These are phyloP conservation scores for Saccharomycopsis hybrid DNA, from an alignment of 1,139 yeast species.

Conservation along the genomic window DNA sequence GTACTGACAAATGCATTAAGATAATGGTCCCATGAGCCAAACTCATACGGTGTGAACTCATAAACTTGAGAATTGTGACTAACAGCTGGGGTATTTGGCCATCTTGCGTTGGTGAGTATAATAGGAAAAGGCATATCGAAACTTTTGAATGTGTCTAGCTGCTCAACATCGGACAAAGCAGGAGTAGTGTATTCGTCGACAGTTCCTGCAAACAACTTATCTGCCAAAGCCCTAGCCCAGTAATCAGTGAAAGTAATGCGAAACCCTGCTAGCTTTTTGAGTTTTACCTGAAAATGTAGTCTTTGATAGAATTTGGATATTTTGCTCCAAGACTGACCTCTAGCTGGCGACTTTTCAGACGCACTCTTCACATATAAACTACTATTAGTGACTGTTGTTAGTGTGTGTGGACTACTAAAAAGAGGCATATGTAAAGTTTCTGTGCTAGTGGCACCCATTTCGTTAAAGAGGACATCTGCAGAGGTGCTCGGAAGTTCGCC, in stretches of 20 bases:
- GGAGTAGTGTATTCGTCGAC: slow-evolving; percentile 27
- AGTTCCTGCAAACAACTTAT: slow-evolving; percentile 37
- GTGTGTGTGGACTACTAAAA: too few relatives aligned
- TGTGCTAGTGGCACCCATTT: too few relatives aligned
- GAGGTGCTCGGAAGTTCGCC: too few relatives aligned
- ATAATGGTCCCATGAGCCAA: slow-evolving; percentile 60
- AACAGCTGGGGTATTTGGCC: slow-evolving; percentile 27
- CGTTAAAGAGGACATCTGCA: too few relatives aligned
- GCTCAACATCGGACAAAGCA: slow-evolving; percentile 34
- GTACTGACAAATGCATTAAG: slow-evolving; percentile 46
- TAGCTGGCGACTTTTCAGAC: slow-evolving; percentile 31
- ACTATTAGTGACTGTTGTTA: too few relatives aligned
- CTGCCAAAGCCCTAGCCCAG: slow-evolving; percentile 58
- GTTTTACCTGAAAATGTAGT: slow-evolving; percentile 46
- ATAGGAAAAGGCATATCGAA: slow-evolving; percentile 40
- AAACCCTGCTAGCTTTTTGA: slow-evolving; percentile 48
- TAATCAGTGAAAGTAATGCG: slow-evolving; percentile 58
- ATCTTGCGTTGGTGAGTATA: slow-evolving; percentile 34
- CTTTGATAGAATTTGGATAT: slow-evolving; percentile 38
- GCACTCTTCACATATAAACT: slow-evolving; percentile 17
- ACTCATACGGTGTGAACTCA: slow-evolving; percentile 62
- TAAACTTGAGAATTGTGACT: slow-evolving; percentile 30
- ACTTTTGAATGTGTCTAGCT: slow-evolving; percentile 30
- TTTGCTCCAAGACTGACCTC: slow-evolving; percentile 55
- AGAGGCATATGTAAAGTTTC: too few relatives aligned